Evolutionary conservation across 306 rosid genomes (phyloP).

Genomic region (Prunus salicina): DNA sequence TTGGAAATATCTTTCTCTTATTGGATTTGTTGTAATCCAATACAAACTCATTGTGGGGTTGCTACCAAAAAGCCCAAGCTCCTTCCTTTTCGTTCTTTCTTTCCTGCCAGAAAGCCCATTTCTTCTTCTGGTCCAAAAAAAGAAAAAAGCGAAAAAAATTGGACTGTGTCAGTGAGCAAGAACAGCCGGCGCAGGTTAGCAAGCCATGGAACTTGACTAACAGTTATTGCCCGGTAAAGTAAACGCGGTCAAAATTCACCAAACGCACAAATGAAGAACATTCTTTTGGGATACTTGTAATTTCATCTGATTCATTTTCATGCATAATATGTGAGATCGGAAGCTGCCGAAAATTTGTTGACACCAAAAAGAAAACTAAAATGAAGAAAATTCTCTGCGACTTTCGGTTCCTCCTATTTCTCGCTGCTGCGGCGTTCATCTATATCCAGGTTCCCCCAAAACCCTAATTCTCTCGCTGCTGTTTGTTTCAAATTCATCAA

Average conservation of each 20-base stretch:
- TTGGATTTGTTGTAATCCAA: neutral
- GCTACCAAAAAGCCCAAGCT: neutral
- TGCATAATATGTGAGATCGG: neutral
- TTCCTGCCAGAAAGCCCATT: neutral
- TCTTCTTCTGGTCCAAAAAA: neutral
- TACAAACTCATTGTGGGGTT: too few relatives aligned
- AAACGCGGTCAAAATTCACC: slow-evolving; percentile 4
- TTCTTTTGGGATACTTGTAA: neutral
- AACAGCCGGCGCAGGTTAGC: slow-evolving; percentile 5
- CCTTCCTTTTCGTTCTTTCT: neutral
- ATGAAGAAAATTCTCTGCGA: slow-evolving; percentile 73
- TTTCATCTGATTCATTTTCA: neutral
- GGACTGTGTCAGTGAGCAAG: neutral
- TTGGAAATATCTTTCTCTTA: neutral
- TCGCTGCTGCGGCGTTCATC: slow-evolving; percentile 80
- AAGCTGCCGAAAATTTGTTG: neutral
- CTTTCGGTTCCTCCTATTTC: slow-evolving; percentile 74
- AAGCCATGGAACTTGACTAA: neutral
- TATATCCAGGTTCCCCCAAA: slow-evolving; percentile 63
- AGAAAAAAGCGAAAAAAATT: neutral
- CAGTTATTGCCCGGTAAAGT: neutral
- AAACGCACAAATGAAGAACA: neutral
- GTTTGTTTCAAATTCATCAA: slow-evolving; percentile 5
- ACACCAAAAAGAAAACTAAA: neutral
- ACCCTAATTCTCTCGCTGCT: slow-evolving; percentile 7